Base-by-base conservation (phyloP, 176 grass and related monocot species). In the Aegilops longissima region DNA sequence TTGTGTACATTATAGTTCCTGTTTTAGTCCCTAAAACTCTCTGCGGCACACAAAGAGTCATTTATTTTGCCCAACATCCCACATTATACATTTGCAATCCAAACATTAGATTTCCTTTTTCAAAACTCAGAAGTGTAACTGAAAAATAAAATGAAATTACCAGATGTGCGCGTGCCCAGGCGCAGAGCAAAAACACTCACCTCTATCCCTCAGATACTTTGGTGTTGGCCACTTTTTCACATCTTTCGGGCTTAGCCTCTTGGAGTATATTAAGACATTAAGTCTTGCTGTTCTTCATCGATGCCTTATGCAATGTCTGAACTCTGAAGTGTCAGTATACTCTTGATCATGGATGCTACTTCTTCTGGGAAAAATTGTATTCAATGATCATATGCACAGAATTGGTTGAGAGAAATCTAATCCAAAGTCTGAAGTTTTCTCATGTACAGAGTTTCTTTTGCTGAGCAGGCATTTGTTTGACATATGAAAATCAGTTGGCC, bases 381-480 rank as follows among this genome's bases (percentile, higher is more conserved):
- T 39, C 18, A 12, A 70, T n/a, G 68, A 70, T 34, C 52, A 31
- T 33, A 40, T 24, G n/a, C 25, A 21, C 17, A 70, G 30, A 40
- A 54, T 14, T 51, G 17, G 68, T 62, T 54, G 64, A 34, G 4
- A 79, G 21, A 79, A 61, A 82, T 76, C 62, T 75, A 83, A 74
- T 56, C 30, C 51, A 12, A 40, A n/a, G 1, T 77, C 8, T 65
- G 0, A 72, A 73, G 10, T 44, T 61, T 59, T 45, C 49, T 79
- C 13, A 38, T 73, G 36, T 78, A 67, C 25, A 78, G 10, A 21
- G 61, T 61, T 81, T 84, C 4, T 77, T 83, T 35, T 68, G 29
- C 51, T 82, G 79, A 67, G 47, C 81, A 99, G 97, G 84, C 54
- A 71, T 94, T 79, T 99, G 94, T 88, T 94, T 99, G 90, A 96